Conservation (phyloP, 129 eudicot genomes). For the Ambrosia artemisiifolia region DNA sequence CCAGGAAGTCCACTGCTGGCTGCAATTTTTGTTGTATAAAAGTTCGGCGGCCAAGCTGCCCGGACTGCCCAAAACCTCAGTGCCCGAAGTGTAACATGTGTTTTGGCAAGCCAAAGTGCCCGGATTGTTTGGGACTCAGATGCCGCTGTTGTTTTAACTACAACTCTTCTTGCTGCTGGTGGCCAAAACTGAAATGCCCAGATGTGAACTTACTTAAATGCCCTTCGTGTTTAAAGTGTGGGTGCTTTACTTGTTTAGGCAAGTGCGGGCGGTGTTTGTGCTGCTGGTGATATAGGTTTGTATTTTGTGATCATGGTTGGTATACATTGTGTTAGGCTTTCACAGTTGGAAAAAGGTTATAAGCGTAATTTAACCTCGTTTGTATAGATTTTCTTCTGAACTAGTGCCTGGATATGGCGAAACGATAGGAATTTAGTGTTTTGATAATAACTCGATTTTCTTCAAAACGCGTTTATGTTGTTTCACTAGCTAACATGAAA, state of each 20-base stretch:
- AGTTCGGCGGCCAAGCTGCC: constrained; percentile 44
- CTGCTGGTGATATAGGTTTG: constrained; percentile 48
- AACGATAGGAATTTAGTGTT: constrained; percentile 14
- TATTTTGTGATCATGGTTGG: constrained; percentile 36
- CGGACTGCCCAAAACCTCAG: constrained; percentile 31
- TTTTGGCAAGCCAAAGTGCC: constrained; percentile 29
- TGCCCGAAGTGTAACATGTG: constrained; percentile 32
- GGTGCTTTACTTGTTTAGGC: constrained; percentile 42
- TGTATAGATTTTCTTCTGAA: constrained; percentile 38
- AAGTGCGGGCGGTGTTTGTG: constrained; percentile 50
- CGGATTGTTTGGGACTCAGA: constrained; percentile 8
- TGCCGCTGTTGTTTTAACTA: constrained; percentile 24
- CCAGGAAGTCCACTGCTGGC: constrained; percentile 16
- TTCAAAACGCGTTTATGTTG: not conserved
- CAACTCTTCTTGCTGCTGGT: constrained; percentile 25
- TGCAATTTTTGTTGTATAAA: constrained; percentile 40
- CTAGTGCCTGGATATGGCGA: constrained; percentile 23
- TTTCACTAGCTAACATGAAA: not conserved
- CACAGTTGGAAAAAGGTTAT: constrained; percentile 15
- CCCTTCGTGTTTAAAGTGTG: constrained; percentile 34
- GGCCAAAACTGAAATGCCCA: constrained; percentile 32
- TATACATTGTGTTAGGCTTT: constrained; percentile 37
- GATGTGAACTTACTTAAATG: constrained; percentile 47
- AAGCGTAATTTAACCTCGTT: constrained; percentile 20
- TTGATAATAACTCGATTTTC: constrained; percentile 15